A percentile compares a stretch with the other conserved stretches of the same genome.
These are phyloP conservation scores for Aspergillus sojae DNA, from an alignment of 2,329 filamentous ascomycete species.

Conservation along the genomic window DNA sequence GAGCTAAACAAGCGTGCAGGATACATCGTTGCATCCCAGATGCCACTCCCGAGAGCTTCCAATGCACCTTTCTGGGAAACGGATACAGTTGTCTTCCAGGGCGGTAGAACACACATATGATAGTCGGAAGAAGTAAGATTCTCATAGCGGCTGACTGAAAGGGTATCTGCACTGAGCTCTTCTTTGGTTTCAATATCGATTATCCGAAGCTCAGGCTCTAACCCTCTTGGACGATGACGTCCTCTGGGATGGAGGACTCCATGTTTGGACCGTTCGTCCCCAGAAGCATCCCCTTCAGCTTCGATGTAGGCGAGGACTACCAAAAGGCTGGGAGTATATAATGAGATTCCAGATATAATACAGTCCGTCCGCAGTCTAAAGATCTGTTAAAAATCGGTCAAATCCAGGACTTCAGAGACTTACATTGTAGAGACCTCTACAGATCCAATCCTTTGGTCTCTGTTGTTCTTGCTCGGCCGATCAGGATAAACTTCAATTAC, in stretches of 20 bases:
- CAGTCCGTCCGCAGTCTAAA: slow-evolving; percentile 88
- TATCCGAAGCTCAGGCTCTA: slow-evolving; percentile 84
- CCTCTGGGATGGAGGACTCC: slow-evolving; percentile 62
- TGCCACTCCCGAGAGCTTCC: slow-evolving; percentile 71
- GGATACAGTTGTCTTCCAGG: slow-evolving; percentile 67
- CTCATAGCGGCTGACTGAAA: slow-evolving; percentile 85
- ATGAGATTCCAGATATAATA: slow-evolving; percentile 93
- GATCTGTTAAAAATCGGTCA: slow-evolving; percentile 29
- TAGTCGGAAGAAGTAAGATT: slow-evolving; percentile 87
- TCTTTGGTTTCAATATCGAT: slow-evolving; percentile 83
- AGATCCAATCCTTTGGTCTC: slow-evolving; percentile 72
- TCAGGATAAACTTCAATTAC: slow-evolving; percentile 87
- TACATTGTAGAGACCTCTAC: slow-evolving; percentile 93
- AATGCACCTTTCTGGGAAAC: slow-evolving; percentile 72
- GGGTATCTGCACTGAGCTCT: slow-evolving; percentile 82
- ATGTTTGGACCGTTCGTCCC: slow-evolving; percentile 46
- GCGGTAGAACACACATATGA: slow-evolving; percentile 81
- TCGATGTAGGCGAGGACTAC: slow-evolving; percentile 89
- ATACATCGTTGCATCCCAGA: slow-evolving; percentile 91
- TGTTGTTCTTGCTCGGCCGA: slow-evolving; percentile 66
- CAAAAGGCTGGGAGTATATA: slow-evolving; percentile 91
- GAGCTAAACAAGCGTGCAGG: slow-evolving; percentile 86
- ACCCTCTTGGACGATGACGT: slow-evolving; percentile 73
- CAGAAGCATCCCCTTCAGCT: slow-evolving; percentile 67
- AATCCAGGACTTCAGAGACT: slow-evolving; percentile 43